Conservation (phyloP, 257 asterid species). For the Nemophila menziesii region DNA sequence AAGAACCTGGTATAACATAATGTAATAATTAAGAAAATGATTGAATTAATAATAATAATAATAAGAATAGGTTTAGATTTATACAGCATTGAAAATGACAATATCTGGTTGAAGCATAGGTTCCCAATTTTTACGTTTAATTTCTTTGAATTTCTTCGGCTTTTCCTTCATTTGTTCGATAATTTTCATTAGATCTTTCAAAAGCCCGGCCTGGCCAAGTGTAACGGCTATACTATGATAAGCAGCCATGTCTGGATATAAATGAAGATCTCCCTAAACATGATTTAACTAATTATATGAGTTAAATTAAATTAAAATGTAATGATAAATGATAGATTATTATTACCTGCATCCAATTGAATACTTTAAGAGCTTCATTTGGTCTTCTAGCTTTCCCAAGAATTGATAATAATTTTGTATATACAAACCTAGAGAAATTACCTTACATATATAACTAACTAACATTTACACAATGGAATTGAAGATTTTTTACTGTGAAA, state of each 20-base stretch:
- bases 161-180: constrained; percentile 67
- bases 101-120: constrained; percentile 84
- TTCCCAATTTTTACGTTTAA: constrained; percentile 61
- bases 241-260: constrained; percentile 95
- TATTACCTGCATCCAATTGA: constrained; percentile 79
- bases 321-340: background rate
- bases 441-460: too few relatives aligned
- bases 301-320: constrained; percentile 8
- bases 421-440: constrained; percentile 57
- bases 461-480: constrained; percentile 2
- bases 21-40: constrained; percentile 3
- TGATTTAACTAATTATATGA: constrained; percentile 9
- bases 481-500: background rate
- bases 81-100: constrained; percentile 80
- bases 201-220: constrained; percentile 81
- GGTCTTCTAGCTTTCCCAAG: constrained; percentile 72
- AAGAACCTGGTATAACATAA: constrained; percentile 45
- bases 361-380: constrained; percentile 64
- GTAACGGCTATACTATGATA: constrained; percentile 75
- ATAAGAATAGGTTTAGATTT: constrained; percentile 13
- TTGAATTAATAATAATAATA: background rate
- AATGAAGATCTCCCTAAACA: constrained; percentile 55
- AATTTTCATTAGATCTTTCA: constrained; percentile 64
- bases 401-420: constrained; percentile 69
- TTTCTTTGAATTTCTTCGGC: constrained; percentile 47